Percentiles rank a stretch among this genome's conserved stretches.
These are phyloP conservation scores for Boeremia lycopersici DNA, from an alignment of 2,329 filamentous ascomycete species.

Conservation along the genomic window DNA sequence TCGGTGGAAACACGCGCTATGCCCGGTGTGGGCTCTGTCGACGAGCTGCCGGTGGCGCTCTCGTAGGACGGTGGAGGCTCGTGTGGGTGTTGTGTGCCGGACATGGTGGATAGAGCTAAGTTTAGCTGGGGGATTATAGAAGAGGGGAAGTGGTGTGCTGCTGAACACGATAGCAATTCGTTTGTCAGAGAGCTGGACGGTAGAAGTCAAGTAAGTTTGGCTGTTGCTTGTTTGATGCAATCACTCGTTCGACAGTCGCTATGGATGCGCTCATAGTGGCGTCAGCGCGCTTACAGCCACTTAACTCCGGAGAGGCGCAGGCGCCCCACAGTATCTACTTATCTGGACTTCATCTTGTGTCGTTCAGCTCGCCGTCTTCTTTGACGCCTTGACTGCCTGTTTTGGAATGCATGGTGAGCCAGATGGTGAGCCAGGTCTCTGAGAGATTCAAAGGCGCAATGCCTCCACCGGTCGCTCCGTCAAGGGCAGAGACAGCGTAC, in stretches of 20 bases:
- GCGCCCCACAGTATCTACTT: neutral
- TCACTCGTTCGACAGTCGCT: neutral
- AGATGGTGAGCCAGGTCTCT: neutral
- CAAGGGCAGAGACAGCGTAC: neutral
- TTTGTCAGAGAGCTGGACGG: neutral
- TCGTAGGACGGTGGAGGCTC: constrained; percentile 46
- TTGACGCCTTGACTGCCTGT: neutral
- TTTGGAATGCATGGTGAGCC: neutral
- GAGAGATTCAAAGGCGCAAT: neutral
- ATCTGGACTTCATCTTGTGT: neutral
- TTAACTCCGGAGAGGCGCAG: constrained; percentile 2
- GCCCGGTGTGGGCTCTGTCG: constrained; percentile 26
- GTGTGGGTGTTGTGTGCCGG: constrained; percentile 18
- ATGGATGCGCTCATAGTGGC: constrained; percentile 17
- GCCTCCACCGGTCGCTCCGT: neutral
- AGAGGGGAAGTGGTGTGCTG: neutral
- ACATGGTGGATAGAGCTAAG: constrained; percentile 4
- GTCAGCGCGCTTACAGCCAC: constrained; percentile 1
- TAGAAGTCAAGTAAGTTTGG: neutral
- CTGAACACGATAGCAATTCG: neutral
- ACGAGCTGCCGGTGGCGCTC: constrained; percentile 33
- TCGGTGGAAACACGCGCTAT: constrained; percentile 41
- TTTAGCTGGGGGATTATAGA: neutral
- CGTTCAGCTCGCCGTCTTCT: neutral
- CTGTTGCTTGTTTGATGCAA: constrained; percentile 1